A percentile compares a stretch with the other conserved stretches of the same genome.
Conservation (phyloP, 345 rosid species). For the Lepidium sativum region DNA sequence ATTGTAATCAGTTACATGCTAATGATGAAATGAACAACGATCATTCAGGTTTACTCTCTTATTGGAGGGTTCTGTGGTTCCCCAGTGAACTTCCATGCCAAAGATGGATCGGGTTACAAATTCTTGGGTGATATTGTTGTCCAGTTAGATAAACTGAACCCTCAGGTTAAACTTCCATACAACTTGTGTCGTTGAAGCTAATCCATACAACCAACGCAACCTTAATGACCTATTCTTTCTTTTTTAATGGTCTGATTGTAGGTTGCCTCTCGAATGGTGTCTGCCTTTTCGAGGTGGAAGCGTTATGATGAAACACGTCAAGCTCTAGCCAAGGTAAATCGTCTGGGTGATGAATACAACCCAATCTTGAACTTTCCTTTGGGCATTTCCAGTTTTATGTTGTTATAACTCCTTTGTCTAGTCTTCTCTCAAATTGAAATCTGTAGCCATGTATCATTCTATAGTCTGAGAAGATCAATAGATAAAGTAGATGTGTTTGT, state of each 20-base stretch:
- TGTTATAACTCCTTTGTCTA: too few species aligned
- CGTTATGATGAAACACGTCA: conserved; percentile 82
- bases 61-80: conserved; percentile 83
- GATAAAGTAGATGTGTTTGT: neutral
- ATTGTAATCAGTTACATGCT: neutral
- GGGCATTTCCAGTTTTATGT: too few species aligned
- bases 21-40: neutral
- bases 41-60: conserved; percentile 63
- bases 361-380: too few species aligned
- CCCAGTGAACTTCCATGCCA: conserved; percentile 89
- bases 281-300: conserved; percentile 97
- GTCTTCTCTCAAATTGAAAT: too few species aligned
- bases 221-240: neutral
- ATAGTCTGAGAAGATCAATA: neutral
- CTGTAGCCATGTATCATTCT: neutral
- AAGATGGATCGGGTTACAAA: conserved; percentile 93
- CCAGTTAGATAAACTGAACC: conserved; percentile 86
- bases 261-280: conserved; percentile 96
- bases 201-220: neutral
- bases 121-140: conserved; percentile 88
- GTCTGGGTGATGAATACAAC: too few species aligned
- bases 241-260: conserved; percentile 22
- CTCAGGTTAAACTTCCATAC: conserved; percentile 47
- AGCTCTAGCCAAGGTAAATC: conserved; percentile 66
- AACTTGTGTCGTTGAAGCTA: neutral